Conservation (phyloP, 2,329 filamentous ascomycete genomes). For the Arthrobotrys sphaeroides region DNA sequence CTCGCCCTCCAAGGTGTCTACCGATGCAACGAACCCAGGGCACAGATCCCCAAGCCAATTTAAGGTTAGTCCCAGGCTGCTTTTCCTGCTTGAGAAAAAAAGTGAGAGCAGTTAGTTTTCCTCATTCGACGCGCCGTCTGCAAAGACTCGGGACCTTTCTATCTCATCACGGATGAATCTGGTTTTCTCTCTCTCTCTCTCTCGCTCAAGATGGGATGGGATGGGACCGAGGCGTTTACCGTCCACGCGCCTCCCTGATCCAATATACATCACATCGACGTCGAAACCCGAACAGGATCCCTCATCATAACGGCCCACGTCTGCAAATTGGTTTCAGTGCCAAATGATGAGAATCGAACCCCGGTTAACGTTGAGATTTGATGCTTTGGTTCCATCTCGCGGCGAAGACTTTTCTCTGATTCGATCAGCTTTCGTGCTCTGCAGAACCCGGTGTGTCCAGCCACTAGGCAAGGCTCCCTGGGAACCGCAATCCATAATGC, state of each 20-base stretch:
- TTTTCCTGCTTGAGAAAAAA: no score
- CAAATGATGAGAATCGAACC: neutral
- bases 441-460: conserved; percentile 33
- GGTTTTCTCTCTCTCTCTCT: no score
- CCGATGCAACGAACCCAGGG: neutral
- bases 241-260: no score
- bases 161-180: no score
- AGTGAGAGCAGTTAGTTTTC: conserved; percentile 5
- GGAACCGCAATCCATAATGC: conserved; percentile 40
- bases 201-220: no score
- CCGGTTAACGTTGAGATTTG: neutral
- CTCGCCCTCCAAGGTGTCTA: no score
- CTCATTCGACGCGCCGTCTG: conserved; percentile 11
- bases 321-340: no score
- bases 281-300: no score
- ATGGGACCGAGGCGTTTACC: no score
- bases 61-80: conserved; percentile 25
- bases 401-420: conserved; percentile 36
- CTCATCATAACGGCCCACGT: no score
- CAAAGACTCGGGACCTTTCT: neutral
- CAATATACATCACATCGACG: no score
- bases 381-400: conserved; percentile 27
- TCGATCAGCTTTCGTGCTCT: conserved; percentile 9
- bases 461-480: conserved; percentile 53
- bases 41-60: conserved; percentile 29